Conservation (phyloP, 176 grass and related monocot species). For the Triticum turgidum region DNA sequence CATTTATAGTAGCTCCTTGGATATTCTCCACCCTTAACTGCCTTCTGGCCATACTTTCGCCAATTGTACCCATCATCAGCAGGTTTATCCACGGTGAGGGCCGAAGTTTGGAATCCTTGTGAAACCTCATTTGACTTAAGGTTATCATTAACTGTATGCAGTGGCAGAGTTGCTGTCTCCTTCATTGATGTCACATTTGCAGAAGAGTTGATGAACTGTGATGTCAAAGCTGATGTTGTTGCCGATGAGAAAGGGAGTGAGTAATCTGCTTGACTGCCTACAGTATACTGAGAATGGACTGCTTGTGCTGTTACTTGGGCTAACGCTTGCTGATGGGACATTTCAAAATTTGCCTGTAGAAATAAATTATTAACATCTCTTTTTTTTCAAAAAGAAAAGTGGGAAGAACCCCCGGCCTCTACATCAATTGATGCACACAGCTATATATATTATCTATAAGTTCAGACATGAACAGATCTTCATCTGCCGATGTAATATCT, state of each 20-base stretch:
- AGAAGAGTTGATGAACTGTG: conserved; percentile 33
- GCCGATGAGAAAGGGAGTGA: conserved; percentile 41
- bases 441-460: background rate
- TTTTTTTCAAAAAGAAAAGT: background rate
- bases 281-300: conserved; percentile 54
- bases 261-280: conserved; percentile 47
- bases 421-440: background rate
- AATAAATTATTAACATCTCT: background rate
- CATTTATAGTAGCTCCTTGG: conserved; percentile 81
- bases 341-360: conserved; percentile 76
- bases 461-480: background rate
- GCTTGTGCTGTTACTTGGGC: conserved; percentile 96
- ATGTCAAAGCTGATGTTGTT: conserved; percentile 20
- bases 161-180: conserved; percentile 34
- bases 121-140: conserved; percentile 47
- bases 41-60: conserved; percentile 84
- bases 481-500: conserved; percentile 2
- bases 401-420: background rate
- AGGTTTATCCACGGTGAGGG: conserved; percentile 54
- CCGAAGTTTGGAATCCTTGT: conserved; percentile 45
- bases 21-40: conserved; percentile 70
- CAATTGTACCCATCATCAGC: conserved; percentile 73
- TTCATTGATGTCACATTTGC: conserved; percentile 28
- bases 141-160: conserved; percentile 32
- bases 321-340: conserved; percentile 91